These are phyloP conservation scores for Choiromyces venosus DNA, from an alignment of 495 filamentous ascomycete genomes.

Conservation along the genomic window DNA sequence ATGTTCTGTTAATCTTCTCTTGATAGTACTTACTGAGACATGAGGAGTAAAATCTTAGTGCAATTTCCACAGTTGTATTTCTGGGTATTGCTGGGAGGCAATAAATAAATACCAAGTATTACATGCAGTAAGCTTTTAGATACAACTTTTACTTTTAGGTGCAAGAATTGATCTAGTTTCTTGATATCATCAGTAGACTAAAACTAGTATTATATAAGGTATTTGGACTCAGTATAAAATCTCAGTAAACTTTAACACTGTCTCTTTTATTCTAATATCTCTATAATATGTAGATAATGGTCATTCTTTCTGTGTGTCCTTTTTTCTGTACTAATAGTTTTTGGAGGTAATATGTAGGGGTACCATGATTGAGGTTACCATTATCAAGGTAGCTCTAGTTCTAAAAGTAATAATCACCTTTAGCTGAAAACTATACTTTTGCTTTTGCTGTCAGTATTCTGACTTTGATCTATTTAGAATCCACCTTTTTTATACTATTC, in stretches of 20 bases:
- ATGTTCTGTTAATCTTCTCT: slow-evolving; percentile 2
- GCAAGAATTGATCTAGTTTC: neutral
- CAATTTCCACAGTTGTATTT: neutral
- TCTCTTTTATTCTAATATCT: neutral
- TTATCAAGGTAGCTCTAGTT: no score
- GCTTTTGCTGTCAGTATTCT: no score
- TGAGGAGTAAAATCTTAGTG: neutral
- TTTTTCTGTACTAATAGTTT: no score
- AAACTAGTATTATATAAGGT: neutral
- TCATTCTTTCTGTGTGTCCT: neutral
- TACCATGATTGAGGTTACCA: no score
- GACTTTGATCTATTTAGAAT: no score
- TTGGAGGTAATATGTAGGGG: no score
- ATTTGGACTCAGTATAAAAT: no score
- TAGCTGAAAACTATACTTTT: no score
- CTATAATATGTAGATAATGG: neutral
- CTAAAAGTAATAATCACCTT: no score
- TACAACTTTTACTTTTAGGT: neutral
- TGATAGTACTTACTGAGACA: slow-evolving; percentile 5
- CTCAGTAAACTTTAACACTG: neutral
- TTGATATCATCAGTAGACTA: neutral
- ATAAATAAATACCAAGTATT: neutral
- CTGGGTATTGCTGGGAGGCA: neutral
- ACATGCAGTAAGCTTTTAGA: neutral
- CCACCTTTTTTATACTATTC: no score